Base-by-base conservation (phyloP, 805 yeast genomes). In the Blastobotrys parvus region DNA sequence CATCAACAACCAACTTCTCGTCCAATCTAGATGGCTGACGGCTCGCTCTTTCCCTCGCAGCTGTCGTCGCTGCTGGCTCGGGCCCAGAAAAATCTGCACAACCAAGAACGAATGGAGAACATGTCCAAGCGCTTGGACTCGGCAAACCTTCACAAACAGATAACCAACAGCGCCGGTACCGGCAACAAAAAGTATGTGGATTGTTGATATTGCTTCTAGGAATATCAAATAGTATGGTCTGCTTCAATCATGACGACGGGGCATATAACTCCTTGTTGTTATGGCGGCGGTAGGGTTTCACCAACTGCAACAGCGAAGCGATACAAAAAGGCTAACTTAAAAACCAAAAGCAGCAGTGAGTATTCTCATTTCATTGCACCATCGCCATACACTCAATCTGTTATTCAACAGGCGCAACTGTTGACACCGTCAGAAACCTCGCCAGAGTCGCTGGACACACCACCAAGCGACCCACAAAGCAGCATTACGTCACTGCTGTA, bases 51-150 rank as follows among this genome's bases (percentile, higher is more conserved):
- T 42, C 47, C 53, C 27, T 45, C 55, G 25, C 51, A 51, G 44
- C 53, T 51, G 21, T 46, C 44, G 21, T 39, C 50, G 38, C 47
- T 52, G 49, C 48, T 52, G 42, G 38, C 52, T 1, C 55, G 51
- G 37, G 56, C 55, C 15, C 56, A 50, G 35, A 39, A 38, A 37
- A 44, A 34, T 19, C 44, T 53, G 35, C 45, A 44, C 17, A 16
- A 32, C 22, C 41, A 45, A 16, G 47, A 47, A 8, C 45, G 56
- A 18, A 30, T 42, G 20, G 48, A 51, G 37, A 53, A 53, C 38
- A 38, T 51, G 23, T 15, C 40, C 17, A 39, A 45, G 42, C 45
- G 56, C 30, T 44, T 46, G 47, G 39, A 31, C 20, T 31, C 21
- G 19, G 36, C 36, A 16, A 19, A 34, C 22, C 36, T 34, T 4